Base-by-base conservation (phyloP, 2,329 filamentous ascomycete genomes). In the Tolypocladium inflatum region DNA sequence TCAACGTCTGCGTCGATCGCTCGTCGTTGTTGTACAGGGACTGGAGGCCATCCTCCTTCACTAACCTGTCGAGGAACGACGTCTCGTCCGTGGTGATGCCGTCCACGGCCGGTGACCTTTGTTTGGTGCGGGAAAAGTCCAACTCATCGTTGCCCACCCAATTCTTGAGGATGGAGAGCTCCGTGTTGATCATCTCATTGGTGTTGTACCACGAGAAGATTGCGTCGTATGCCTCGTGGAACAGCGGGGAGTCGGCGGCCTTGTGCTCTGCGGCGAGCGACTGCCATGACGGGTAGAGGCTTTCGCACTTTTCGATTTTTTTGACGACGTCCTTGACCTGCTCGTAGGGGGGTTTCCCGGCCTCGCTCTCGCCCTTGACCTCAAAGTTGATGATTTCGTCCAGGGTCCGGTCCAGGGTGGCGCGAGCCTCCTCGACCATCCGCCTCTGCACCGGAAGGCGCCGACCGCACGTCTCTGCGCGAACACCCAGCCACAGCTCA, bases 61-160 rank as follows among this genome's bases (percentile, higher is more conserved):
- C 82, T 35, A 99, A 84, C 50, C 93, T 84, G 71, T 99, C 94
- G 58, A 99, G 83, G 73, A 99, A 99, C 0, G 91, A 95, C 0
- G 91, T 88, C 65, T 97, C 92, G 67, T 97, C 93, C n/a, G 60
- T 70, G 33, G 86, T 86, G 54, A 96, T 83, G 59, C 90, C 89
- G 64, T 88, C 85, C 15, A 76, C 73, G 2, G 73, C 73, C 2
- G 85, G 83, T 1, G 89, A 87, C 59, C 84, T 83, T 56, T 85
- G 80, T 63, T 88, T 87, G 26, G 86, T 82, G 68, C 89, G 88
- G 55, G 85, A 85, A 69, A 97, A 99, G 73, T 97, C 91, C 43
- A 99, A 82, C 68, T 96, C 92, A 42, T 92, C 86, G 68, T 99
- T 99, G 57, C 94, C 94, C 33, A 99, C 94, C 94, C 94, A 99